Base-by-base conservation (phyloP, 2,329 filamentous ascomycete species). In the Penicillium crustosum region DNA sequence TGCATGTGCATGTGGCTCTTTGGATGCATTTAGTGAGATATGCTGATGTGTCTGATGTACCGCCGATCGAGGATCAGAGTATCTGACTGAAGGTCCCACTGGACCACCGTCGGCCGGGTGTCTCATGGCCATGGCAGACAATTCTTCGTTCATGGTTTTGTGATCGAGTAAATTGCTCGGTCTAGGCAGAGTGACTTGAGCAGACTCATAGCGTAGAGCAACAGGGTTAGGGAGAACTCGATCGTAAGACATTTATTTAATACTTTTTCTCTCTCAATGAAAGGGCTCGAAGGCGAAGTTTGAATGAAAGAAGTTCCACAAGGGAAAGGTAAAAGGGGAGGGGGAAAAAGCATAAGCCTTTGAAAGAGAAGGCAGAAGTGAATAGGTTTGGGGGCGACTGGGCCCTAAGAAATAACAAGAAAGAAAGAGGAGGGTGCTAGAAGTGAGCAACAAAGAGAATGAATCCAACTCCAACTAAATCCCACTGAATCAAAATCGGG, bases 211-310 rank as follows among this genome's bases (percentile, higher is more conserved):
- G 59, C 72, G 73, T 55, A 80, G 67, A 64, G 74, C 73, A 66
- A 72, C 65, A 55, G 77, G 76, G 55, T 73, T 73, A 58, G 77
- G 78, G 35, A 80, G 75, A 55, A 79, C 75, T 74, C 78, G 76
- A 68, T 80, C 77, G 71, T 75, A 79, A 75, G 77, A 79, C 76
- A 79, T 79, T 71, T 70, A 71, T 67, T 53, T 65, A 68, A 61
- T 53, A 56, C 25, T 45, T 43, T 42, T 57, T 45, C 13, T 58
- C 29, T 44, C 39, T 39, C n/a, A 50, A 58, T 58, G 36, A 58
- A 63, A 52, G 47, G 50, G 49, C 23, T 55, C 42, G 51, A 58
- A 49, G 53, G 41, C 49, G 45, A 61, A 58, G 25, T 45, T 39
- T 31, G 52, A 33, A 35, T 60, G 52, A 53, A 56, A 48, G 49